Evolutionary conservation across 106 monocot genomes (phyloP).

Genomic region (Hemerocallis citrina): DNA sequence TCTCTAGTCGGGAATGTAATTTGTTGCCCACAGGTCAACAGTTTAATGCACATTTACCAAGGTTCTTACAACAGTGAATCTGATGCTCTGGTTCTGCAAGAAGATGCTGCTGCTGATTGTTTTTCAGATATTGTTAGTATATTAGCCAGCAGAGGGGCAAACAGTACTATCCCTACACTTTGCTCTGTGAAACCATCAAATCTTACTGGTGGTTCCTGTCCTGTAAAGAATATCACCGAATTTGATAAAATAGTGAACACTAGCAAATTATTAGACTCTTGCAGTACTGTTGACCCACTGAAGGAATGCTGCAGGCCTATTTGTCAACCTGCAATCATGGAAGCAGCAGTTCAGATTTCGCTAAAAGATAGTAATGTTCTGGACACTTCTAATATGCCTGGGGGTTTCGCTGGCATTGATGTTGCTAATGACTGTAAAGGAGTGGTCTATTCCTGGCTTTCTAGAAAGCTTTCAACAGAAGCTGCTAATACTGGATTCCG

Average conservation of each 20-base stretch:
- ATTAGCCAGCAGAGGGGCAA: slow-evolving; percentile 84
- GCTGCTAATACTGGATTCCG: slow-evolving; percentile 78
- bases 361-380: slow-evolving; percentile 28
- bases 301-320: slow-evolving; percentile 92
- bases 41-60: slow-evolving; percentile 86
- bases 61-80: slow-evolving; percentile 47
- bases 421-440: slow-evolving; percentile 74
- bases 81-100: slow-evolving; percentile 41
- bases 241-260: slow-evolving; percentile 88
- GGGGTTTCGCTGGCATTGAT: slow-evolving; percentile 25
- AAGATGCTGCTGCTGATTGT: slow-evolving; percentile 62
- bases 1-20: slow-evolving; percentile 80
- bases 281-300: slow-evolving; percentile 77
- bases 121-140: slow-evolving; percentile 84
- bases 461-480: slow-evolving; percentile 52
- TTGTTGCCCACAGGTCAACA: slow-evolving; percentile 92
- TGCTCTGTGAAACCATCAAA: slow-evolving; percentile 61
- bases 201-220: slow-evolving; percentile 85
- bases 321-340: slow-evolving; percentile 84
- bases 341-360: slow-evolving; percentile 86
- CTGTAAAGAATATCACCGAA: slow-evolving; percentile 53
- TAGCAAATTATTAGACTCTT: slow-evolving; percentile 79
- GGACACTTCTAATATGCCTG: slow-evolving; percentile 35
- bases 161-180: slow-evolving; percentile 57
- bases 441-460: slow-evolving; percentile 89